Conservation (phyloP, 768 basidiomycete species). For the Hypholoma fasciculare region DNA sequence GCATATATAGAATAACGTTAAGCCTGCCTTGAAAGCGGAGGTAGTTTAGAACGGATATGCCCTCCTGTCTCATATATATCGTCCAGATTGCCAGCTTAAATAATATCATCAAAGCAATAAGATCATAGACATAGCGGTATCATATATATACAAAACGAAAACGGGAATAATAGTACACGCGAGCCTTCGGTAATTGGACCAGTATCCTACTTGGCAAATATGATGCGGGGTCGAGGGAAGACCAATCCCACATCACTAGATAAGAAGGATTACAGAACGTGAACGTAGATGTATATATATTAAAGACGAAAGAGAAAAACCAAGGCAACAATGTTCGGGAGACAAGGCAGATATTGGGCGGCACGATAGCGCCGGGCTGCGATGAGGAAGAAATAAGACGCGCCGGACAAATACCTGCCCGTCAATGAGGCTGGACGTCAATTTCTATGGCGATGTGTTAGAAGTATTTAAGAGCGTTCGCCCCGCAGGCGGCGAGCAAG, state of each 20-base stretch:
- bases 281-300: slow-evolving; percentile 1
- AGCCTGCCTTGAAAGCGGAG: too few relatives aligned
- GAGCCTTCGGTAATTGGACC: background rate
- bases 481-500: slow-evolving; percentile 85
- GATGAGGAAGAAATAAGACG: background rate
- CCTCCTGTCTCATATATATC: too few relatives aligned
- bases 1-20: too few relatives aligned
- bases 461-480: slow-evolving; percentile 65
- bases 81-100: too few relatives aligned
- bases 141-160: background rate
- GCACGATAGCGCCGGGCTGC: too few relatives aligned
- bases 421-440: background rate
- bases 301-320: background rate
- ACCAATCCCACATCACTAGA: background rate
- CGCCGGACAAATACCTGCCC: background rate
- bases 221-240: background rate
- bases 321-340: background rate
- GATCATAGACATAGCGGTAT: background rate
- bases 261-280: background rate
- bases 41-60: too few relatives aligned
- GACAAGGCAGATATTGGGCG: background rate
- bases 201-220: background rate
- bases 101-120: background rate
- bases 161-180: background rate
- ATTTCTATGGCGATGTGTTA: background rate